Evolutionary conservation across 768 basidiomycete species (phyloP), one percentile per base, ranked within the genome.

Genomic region (Hypholoma fasciculare): DNA sequence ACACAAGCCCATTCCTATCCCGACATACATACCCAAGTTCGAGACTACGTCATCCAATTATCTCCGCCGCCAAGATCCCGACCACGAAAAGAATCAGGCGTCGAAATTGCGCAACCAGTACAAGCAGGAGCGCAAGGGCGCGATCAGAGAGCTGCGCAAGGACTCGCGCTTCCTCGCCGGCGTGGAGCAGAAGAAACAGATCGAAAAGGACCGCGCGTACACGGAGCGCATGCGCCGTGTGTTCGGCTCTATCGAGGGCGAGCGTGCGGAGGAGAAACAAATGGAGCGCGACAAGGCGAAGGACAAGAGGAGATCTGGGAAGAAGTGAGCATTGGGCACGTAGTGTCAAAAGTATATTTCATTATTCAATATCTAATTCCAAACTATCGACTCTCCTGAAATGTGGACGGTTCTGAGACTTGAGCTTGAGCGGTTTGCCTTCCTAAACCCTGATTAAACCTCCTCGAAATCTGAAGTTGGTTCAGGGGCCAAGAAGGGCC

Each of bases 61-160:
- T 69, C 74, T 88, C 60, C 88, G 88, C 50, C 78, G 80, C 53
- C 90, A 90, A 67, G 97, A 98, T 71, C 96, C 96, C 8, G 95
- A 99, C 71, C 86, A 86, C 59, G 95, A 96, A 66, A 86, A 92
- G 40, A 94, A 93, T 69, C 92, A 91, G 63, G 85, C 87, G 0
- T 75, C 88, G 57, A 98, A 98, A 72, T 74, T 99, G 67, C 88
- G 90, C 55, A 82, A 84, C 40, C 86, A 95, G 69, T 89, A 94
- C 78, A 96, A 96, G 76, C 89, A 98, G 75, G 97, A 98, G 78
- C 79, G 84, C 68, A 98, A 98, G 79, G 96, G 97, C 44, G 97
- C 97, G 4, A 94, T 99, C 61, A 81, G 96, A 47, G 97, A 99
- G 70, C 78, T 99, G 53, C 86, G 97, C 60, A 98, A 98, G 78